Conservation (phyloP, 2,329 filamentous ascomycete genomes). For the Fusarium verrucosum region DNA sequence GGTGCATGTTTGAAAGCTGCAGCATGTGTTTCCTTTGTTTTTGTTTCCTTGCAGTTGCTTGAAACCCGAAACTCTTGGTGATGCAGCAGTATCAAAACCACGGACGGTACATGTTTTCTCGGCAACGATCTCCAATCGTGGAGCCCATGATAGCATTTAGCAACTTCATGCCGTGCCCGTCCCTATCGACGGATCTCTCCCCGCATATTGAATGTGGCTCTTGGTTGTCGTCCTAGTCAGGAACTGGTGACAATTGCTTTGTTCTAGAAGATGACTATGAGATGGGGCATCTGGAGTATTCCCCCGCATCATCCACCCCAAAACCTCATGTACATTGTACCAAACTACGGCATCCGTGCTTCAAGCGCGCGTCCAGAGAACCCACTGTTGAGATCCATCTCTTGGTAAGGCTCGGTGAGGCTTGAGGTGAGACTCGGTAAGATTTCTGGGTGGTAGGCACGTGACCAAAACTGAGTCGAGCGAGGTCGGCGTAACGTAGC, state of each 20-base stretch:
- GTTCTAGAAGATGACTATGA: slow-evolving; percentile 41
- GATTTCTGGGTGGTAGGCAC: neutral
- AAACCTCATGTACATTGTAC: slow-evolving; percentile 43
- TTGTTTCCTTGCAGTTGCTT: neutral
- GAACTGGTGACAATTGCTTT: slow-evolving; percentile 35
- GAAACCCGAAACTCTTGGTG: slow-evolving; percentile 5
- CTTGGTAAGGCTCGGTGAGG: slow-evolving; percentile 34
- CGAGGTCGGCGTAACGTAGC: slow-evolving; percentile 19
- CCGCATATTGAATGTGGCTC: slow-evolving; percentile 34
- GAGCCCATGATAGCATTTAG: slow-evolving; percentile 25
- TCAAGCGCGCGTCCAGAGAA: slow-evolving; percentile 42
- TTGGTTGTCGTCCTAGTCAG: slow-evolving; percentile 40
- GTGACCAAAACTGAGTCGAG: neutral
- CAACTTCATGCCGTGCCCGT: slow-evolving; percentile 26
- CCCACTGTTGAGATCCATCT: slow-evolving; percentile 38
- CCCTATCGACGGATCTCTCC: slow-evolving; percentile 35
- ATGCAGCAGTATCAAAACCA: neutral
- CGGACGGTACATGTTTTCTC: slow-evolving; percentile 4
- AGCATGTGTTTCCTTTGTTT: neutral
- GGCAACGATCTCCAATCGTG: slow-evolving; percentile 21
- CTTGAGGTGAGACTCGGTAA: slow-evolving; percentile 20
- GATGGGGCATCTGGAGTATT: slow-evolving; percentile 45
- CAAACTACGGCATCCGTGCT: slow-evolving; percentile 41
- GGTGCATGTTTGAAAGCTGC: neutral
- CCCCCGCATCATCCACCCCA: slow-evolving; percentile 43